phyloP scores from a whole-genome alignment of 805 yeast species.

The Saturnispora bothae region DNA sequence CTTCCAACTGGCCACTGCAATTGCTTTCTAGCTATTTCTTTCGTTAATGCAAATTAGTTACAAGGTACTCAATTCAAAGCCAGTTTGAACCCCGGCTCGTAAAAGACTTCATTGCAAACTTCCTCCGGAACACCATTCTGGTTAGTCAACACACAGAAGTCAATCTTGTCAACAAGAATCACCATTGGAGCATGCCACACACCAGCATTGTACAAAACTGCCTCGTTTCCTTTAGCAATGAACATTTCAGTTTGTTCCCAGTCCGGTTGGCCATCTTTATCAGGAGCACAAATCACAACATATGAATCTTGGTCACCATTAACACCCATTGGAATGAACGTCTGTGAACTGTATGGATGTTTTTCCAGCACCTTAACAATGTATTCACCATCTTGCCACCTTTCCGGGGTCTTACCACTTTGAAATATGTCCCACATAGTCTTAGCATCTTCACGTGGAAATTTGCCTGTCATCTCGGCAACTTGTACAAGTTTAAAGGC shows the following conservation, averaged over 20 bases:
- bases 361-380: constrained; percentile 67
- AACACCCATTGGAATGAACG: constrained; percentile 85
- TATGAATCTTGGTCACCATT: constrained; percentile 37
- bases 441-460: constrained; percentile 40
- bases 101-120: constrained; percentile 73
- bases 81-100: constrained; percentile 46
- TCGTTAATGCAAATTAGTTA: too few relatives aligned
- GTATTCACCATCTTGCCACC: constrained; percentile 33
- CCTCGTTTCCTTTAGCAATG: constrained; percentile 69
- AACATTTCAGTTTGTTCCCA: constrained; percentile 55
- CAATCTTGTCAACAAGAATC: constrained; percentile 53
- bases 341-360: constrained; percentile 83
- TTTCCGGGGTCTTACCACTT: constrained; percentile 64
- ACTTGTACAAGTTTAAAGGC: constrained; percentile 71
- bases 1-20: too few relatives aligned
- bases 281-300: constrained; percentile 68
- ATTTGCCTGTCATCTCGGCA: constrained; percentile 53
- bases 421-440: constrained; percentile 80
- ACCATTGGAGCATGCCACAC: constrained; percentile 98
- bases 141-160: constrained; percentile 81
- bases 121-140: constrained; percentile 73
- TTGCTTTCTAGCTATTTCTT: too few relatives aligned
- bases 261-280: constrained; percentile 45
- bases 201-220: constrained; percentile 78
- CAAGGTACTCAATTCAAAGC: constrained; percentile 16